Conservation (phyloP, 179 eudicot genomes). For the Carnegiea gigantea region DNA sequence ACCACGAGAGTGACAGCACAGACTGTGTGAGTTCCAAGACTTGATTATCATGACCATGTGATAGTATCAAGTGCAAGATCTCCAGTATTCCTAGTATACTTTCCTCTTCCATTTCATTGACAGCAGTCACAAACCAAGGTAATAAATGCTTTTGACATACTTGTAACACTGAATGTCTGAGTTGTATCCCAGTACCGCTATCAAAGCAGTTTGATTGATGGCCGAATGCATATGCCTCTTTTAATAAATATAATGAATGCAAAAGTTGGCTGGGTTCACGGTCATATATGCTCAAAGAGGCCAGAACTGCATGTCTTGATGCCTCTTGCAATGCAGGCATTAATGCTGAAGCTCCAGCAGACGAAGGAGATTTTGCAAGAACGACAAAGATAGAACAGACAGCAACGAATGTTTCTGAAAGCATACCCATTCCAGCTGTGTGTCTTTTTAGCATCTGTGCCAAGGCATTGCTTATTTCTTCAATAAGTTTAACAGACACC, state of each 20-base stretch:
- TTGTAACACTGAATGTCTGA: constrained; percentile 46
- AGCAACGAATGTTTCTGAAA: constrained; percentile 66
- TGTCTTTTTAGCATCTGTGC: constrained; percentile 67
- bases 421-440: constrained; percentile 67
- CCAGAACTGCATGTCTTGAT: constrained; percentile 52
- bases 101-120: constrained; percentile 75
- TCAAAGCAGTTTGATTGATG: constrained; percentile 32
- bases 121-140: constrained; percentile 72
- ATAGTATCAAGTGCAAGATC: constrained; percentile 61
- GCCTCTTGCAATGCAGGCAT: constrained; percentile 50
- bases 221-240: constrained; percentile 68
- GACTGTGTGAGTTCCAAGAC: constrained; percentile 45
- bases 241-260: constrained; percentile 74
- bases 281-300: constrained; percentile 46
- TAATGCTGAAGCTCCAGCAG: constrained; percentile 50
- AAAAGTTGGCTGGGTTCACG: constrained; percentile 49
- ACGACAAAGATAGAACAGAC: constrained; percentile 72
- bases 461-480: constrained; percentile 64
- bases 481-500: constrained; percentile 55
- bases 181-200: constrained; percentile 33
- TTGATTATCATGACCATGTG: constrained; percentile 46
- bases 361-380: constrained; percentile 68
- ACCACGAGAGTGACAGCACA: constrained; percentile 79
- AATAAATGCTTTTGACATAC: constrained; percentile 58
- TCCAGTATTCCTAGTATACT: constrained; percentile 72